phyloP scores from a whole-genome alignment of 2,329 filamentous ascomycete genomes.

The Diaporthe vaccinii region DNA sequence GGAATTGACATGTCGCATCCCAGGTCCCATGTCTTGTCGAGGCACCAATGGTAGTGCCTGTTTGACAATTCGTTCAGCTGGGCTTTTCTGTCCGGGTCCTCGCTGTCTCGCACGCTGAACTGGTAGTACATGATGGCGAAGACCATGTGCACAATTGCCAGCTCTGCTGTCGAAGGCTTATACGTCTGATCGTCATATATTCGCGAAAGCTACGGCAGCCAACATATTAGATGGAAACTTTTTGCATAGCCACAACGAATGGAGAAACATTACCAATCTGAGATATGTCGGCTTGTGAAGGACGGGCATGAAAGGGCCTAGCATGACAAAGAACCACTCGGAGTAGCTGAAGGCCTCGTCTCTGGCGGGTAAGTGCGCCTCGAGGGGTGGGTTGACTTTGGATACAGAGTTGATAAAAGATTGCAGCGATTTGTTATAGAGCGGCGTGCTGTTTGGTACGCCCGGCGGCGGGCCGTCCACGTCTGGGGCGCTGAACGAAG shows the following conservation, averaged over 20 bases:
- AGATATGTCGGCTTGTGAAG: conserved; percentile 84
- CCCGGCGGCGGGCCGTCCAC: conserved; percentile 70
- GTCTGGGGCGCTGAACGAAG: conserved; percentile 77
- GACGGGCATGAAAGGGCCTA: conserved; percentile 80
- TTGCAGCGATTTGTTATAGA: conserved; percentile 80
- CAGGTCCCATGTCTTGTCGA: conserved; percentile 78
- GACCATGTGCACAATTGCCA: conserved; percentile 82
- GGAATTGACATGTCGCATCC: conserved; percentile 71
- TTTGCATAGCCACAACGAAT: conserved; percentile 2
- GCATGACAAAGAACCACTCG: conserved; percentile 80
- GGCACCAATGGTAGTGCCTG: conserved; percentile 82
- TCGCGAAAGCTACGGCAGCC: conserved; percentile 63
- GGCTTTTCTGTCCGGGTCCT: conserved; percentile 65
- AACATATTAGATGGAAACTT: conserved; percentile 38
- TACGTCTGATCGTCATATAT: conserved; percentile 80
- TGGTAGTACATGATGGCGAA: conserved; percentile 85
- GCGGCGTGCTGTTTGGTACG: conserved; percentile 55
- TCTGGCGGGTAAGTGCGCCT: conserved; percentile 73
- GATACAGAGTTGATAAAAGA: conserved; percentile 77
- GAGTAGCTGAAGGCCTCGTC: conserved; percentile 77
- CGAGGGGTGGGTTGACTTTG: conserved; percentile 69
- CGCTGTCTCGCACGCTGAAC: conserved; percentile 77
- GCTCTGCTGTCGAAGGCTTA: conserved; percentile 73
- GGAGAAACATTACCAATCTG: conserved; percentile 66
- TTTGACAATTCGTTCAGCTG: conserved; percentile 76